Percentiles rank a stretch among this genome's conserved stretches.
Conservation (phyloP, 2,329 filamentous ascomycete species). For the Microsporum audouinii region DNA sequence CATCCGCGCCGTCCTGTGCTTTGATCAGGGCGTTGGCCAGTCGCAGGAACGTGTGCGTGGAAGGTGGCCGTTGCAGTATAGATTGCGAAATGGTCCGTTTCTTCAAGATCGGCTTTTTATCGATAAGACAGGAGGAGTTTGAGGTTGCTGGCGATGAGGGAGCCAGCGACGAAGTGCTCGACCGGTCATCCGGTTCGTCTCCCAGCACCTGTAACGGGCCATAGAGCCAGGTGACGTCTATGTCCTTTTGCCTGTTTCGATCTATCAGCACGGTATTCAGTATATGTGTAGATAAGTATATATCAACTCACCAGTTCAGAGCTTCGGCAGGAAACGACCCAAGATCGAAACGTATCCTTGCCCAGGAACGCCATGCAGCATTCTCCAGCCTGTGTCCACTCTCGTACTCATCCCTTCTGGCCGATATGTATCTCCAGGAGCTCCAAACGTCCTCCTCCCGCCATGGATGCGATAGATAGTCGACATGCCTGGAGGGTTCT, state of each 20-base stretch:
- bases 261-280: background rate
- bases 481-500: slow-evolving; percentile 78
- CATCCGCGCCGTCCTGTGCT: slow-evolving; percentile 57
- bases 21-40: slow-evolving; percentile 79
- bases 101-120: slow-evolving; percentile 84
- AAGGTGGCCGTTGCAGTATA: slow-evolving; percentile 81
- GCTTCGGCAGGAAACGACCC: slow-evolving; percentile 83
- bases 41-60: slow-evolving; percentile 76
- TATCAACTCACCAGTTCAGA: slow-evolving; percentile 63
- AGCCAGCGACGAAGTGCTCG: slow-evolving; percentile 50
- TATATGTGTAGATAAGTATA: background rate
- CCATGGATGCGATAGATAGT: slow-evolving; percentile 90
- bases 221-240: slow-evolving; percentile 95
- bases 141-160: slow-evolving; percentile 30
- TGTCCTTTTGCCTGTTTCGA: slow-evolving; percentile 72
- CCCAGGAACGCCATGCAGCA: slow-evolving; percentile 94
- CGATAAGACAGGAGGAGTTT: slow-evolving; percentile 29
- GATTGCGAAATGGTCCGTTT: slow-evolving; percentile 94
- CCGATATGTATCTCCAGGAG: slow-evolving; percentile 87
- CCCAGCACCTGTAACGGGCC: slow-evolving; percentile 64
- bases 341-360: slow-evolving; percentile 77
- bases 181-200: slow-evolving; percentile 39
- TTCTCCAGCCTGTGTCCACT: slow-evolving; percentile 82
- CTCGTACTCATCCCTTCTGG: slow-evolving; percentile 64
- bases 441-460: slow-evolving; percentile 94